Conservation (phyloP, 768 basidiomycete species). For the Trametes meyenii region DNA sequence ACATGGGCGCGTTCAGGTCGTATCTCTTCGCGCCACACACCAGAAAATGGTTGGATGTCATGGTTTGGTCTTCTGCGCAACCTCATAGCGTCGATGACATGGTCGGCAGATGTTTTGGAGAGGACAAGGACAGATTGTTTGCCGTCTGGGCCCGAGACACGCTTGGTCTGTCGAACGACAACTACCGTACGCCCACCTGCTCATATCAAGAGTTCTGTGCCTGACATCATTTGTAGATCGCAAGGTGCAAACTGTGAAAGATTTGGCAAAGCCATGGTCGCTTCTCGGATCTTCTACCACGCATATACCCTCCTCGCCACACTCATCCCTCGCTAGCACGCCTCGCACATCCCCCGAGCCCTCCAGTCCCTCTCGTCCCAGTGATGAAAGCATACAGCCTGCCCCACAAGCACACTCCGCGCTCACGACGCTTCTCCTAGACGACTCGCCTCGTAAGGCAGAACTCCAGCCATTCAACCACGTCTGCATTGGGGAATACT, state of each 20-base stretch:
- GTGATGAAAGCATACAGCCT: neutral
- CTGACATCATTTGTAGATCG: slow-evolving; percentile 27
- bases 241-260: slow-evolving; percentile 67
- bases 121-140: slow-evolving; percentile 43
- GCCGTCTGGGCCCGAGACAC: slow-evolving; percentile 84
- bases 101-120: slow-evolving; percentile 64
- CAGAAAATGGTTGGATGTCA: slow-evolving; percentile 73
- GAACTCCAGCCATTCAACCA: slow-evolving; percentile 82
- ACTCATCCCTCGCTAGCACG: slow-evolving; percentile 20
- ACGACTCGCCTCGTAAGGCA: slow-evolving; percentile 58
- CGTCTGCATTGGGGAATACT: slow-evolving; percentile 74
- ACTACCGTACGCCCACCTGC: slow-evolving; percentile 62
- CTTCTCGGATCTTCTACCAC: slow-evolving; percentile 30
- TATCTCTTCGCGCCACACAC: slow-evolving; percentile 68
- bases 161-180: slow-evolving; percentile 58
- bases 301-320: slow-evolving; percentile 15
- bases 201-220: neutral
- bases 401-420: slow-evolving; percentile 42
- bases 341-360: slow-evolving; percentile 9
- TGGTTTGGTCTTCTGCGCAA: slow-evolving; percentile 90
- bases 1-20: slow-evolving; percentile 57
- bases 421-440: slow-evolving; percentile 51
- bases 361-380: slow-evolving; percentile 2
- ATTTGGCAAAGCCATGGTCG: slow-evolving; percentile 72
- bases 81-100: slow-evolving; percentile 78